Evolutionary conservation across 106 monocot genomes (phyloP).

Genomic region (Phalaenopsis aphrodite): DNA sequence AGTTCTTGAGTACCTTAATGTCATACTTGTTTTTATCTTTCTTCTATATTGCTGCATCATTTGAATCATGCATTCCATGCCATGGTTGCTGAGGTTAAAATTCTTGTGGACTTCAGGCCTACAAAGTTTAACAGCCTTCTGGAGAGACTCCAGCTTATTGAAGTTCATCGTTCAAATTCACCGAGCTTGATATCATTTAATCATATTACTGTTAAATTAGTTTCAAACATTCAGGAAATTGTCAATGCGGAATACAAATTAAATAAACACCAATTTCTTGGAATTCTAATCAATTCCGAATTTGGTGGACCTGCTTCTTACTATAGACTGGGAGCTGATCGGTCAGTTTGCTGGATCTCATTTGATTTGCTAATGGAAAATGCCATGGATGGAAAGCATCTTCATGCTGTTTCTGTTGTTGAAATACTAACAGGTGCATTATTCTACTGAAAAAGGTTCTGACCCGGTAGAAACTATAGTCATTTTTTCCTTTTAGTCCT

Average conservation of each 20-base stretch:
- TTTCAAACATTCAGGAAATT: slow-evolving; percentile 34
- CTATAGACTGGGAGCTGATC: slow-evolving; percentile 32
- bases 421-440: slow-evolving; percentile 69
- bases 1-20: no score
- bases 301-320: slow-evolving; percentile 20
- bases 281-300: slow-evolving; percentile 36
- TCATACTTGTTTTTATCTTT: no score
- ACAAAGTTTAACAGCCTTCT: slow-evolving; percentile 56
- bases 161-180: slow-evolving; percentile 40
- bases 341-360: slow-evolving; percentile 57
- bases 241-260: slow-evolving; percentile 20
- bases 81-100: background rate
- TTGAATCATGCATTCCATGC: no score
- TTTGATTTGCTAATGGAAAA: slow-evolving; percentile 90
- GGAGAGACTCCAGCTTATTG: slow-evolving; percentile 53
- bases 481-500: background rate
- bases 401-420: slow-evolving; percentile 59
- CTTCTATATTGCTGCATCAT: no score
- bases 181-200: slow-evolving; percentile 23
- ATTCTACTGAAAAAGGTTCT: background rate
- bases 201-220: slow-evolving; percentile 34
- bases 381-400: slow-evolving; percentile 75
- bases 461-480: background rate
- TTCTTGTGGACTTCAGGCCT: slow-evolving; percentile 31
- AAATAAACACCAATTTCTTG: slow-evolving; percentile 37